Conservation (phyloP, 345 rosid genomes). For the Gossypium australe region DNA sequence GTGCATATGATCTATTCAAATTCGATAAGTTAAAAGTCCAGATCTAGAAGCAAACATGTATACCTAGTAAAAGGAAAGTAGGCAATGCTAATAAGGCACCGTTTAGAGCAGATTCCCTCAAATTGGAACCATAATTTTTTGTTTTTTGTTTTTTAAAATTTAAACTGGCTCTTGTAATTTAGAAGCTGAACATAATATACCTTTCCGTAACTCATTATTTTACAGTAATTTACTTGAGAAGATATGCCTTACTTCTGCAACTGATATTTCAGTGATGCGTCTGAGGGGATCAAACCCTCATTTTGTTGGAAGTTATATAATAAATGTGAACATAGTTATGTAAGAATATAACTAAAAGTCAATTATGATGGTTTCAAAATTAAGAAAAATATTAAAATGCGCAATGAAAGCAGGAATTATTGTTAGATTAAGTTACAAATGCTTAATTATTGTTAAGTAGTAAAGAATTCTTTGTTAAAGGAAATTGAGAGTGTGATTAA, state of each 20-base stretch:
- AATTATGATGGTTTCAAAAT: too few relatives aligned
- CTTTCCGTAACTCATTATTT: not conserved
- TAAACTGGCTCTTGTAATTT: not conserved
- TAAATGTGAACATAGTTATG: too few relatives aligned
- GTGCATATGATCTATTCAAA: constrained; percentile 16
- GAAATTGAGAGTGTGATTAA: too few relatives aligned
- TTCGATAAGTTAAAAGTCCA: not conserved
- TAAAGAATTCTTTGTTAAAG: too few relatives aligned
- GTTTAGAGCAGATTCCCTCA: not conserved
- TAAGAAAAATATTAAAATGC: too few relatives aligned
- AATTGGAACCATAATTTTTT: not conserved
- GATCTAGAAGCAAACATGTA: constrained; percentile 1
- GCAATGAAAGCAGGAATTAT: too few relatives aligned
- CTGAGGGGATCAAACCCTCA: too few relatives aligned
- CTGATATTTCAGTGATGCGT: not conserved
- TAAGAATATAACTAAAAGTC: too few relatives aligned
- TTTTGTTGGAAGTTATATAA: too few relatives aligned
- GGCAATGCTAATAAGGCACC: not conserved
- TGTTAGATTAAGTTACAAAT: too few relatives aligned
- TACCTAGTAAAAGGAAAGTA: not conserved
- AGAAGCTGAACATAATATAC: not conserved
- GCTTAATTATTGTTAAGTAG: too few relatives aligned
- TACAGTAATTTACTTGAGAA: not conserved
- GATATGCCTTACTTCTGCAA: not conserved
- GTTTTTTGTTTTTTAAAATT: not conserved